A percentile compares a stretch with the other conserved stretches of the same genome.
Evolutionary conservation across 257 asterid species (phyloP).

Genomic region (Parsonsia alboflavescens): DNA sequence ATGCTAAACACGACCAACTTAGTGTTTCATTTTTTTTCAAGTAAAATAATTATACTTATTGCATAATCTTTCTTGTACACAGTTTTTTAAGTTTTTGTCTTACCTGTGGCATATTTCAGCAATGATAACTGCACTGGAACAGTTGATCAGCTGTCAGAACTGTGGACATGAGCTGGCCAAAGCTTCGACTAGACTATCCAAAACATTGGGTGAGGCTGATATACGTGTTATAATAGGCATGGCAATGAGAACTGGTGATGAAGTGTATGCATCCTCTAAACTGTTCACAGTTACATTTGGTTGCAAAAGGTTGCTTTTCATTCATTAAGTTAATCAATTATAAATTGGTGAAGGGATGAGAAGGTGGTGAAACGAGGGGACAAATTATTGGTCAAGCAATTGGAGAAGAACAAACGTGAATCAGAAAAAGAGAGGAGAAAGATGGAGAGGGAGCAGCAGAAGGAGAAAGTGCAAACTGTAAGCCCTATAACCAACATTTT

Average conservation of each 20-base stretch:
- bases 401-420: slow-evolving; percentile 70
- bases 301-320: slow-evolving; percentile 15
- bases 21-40: neutral
- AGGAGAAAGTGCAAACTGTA: slow-evolving; percentile 72
- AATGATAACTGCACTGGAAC: slow-evolving; percentile 53
- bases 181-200: slow-evolving; percentile 68
- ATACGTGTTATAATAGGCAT: slow-evolving; percentile 49
- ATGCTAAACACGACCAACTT: neutral
- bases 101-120: slow-evolving; percentile 43
- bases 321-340: slow-evolving; percentile 17
- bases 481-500: slow-evolving; percentile 12
- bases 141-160: slow-evolving; percentile 35
- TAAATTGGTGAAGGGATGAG: slow-evolving; percentile 58
- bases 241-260: slow-evolving; percentile 44
- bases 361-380: slow-evolving; percentile 57
- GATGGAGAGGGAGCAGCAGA: slow-evolving; percentile 58
- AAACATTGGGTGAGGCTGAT: slow-evolving; percentile 66
- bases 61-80: neutral
- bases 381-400: slow-evolving; percentile 52
- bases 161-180: slow-evolving; percentile 51
- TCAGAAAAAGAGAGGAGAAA: slow-evolving; percentile 71
- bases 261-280: slow-evolving; percentile 46
- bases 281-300: slow-evolving; percentile 12
- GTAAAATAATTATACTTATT: neutral
- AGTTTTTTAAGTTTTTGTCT: neutral